These are phyloP conservation scores for Rhizopus sp. DNA, from an alignment of 371 early-diverging fungal species.

Conservation along the genomic window DNA sequence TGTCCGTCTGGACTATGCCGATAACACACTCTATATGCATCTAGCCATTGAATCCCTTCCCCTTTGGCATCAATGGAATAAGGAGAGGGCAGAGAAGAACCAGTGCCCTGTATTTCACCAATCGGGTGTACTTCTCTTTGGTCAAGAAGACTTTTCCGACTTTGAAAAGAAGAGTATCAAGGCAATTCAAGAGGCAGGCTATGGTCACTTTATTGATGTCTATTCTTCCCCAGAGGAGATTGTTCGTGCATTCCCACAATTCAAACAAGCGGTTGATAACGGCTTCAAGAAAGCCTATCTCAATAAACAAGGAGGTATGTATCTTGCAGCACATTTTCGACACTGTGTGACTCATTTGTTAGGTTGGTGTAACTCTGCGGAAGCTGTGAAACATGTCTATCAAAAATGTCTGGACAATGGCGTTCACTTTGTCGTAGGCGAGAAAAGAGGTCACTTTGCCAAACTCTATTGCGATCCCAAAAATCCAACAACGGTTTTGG, in stretches of 20 bases:
- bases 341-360: neutral
- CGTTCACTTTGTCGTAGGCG: slow-evolving; percentile 42
- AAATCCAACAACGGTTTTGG: slow-evolving; percentile 26
- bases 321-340: neutral
- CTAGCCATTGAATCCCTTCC: slow-evolving; percentile 46
- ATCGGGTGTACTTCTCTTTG: slow-evolving; percentile 39
- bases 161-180: slow-evolving; percentile 37
- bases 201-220: slow-evolving; percentile 37
- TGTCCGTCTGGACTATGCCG: slow-evolving; percentile 55
- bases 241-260: slow-evolving; percentile 33
- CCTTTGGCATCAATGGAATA: slow-evolving; percentile 55
- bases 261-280: slow-evolving; percentile 32
- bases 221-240: slow-evolving; percentile 29
- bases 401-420: slow-evolving; percentile 34
- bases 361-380: slow-evolving; percentile 50
- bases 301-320: slow-evolving; percentile 40
- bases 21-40: slow-evolving; percentile 41
- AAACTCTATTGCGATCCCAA: slow-evolving; percentile 20
- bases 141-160: slow-evolving; percentile 30
- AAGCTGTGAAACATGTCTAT: slow-evolving; percentile 39
- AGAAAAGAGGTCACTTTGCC: slow-evolving; percentile 17
- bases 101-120: slow-evolving; percentile 38
- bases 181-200: slow-evolving; percentile 38
- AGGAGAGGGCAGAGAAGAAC: slow-evolving; percentile 35
- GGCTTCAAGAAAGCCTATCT: slow-evolving; percentile 39